Evolutionary conservation across 441 rosid species (phyloP), one percentile per base, ranked within the genome.

Genomic region (Gossypium trilobum): DNA sequence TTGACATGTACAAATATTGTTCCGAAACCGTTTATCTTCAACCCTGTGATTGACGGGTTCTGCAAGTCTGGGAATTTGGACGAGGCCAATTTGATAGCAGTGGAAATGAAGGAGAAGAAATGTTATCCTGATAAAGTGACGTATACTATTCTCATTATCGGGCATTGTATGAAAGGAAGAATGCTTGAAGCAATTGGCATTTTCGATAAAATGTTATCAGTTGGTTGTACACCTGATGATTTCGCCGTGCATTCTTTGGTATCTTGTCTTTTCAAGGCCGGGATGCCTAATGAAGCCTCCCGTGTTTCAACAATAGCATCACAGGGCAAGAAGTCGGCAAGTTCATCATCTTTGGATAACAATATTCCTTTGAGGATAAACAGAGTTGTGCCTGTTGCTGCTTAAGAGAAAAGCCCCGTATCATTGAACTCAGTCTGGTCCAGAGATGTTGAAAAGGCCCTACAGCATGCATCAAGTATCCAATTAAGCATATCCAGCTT

Each of bases 121-220:
- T 91, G 98, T 74, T 36, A 72, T 17, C 97, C 94, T 17, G 98
- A 93, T 85, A 91, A 87, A 78, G 80, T 93, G 77, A 90, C 98
- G 36, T 91, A 80, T 80, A 91, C 96, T 4, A 90, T 93, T 82
- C 91, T 93, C 63, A 91, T 93, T 71, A 82, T 93, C 10, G 97
- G 96, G 67, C 90, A 93, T 75, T 91, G 97, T 73, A 84, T 88
- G 96, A 91, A 89, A 78, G 97, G 98, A 60, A 87, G 93, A 77
- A 85, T 87, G 90, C 68, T 52, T 60, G 95, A 87, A 75, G 97
- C 98, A 70, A 78, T 90, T 75, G 67, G 81, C 72, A 84, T 91
- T 74, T 91, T 86, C 70, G 75, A 88, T 75, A 87, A 84, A 83
- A 93, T 91, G 98, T 55, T 90, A 71, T 78, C 81, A n/a, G 75